Conservation (phyloP, 2,329 filamentous ascomycete species). For the Ilyonectria mors-panacis region DNA sequence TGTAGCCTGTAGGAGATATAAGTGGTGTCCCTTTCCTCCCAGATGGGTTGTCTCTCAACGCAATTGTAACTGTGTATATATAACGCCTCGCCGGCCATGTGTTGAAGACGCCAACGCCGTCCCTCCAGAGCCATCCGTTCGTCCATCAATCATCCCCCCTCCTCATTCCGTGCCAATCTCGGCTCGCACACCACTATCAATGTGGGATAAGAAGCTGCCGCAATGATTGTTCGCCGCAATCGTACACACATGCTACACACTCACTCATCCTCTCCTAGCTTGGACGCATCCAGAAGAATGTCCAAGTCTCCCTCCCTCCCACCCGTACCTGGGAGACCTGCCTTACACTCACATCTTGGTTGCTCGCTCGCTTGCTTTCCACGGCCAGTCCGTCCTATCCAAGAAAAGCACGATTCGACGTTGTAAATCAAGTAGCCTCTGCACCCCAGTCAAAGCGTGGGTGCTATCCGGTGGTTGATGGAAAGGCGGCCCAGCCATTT, state of each 20-base stretch:
- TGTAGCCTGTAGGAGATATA: constrained; percentile 44
- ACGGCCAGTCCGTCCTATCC: constrained; percentile 39
- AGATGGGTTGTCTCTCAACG: constrained; percentile 44
- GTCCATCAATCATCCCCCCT: constrained; percentile 19
- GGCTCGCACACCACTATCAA: constrained; percentile 35
- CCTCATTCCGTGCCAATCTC: constrained; percentile 41
- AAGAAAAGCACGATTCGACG: constrained; percentile 39
- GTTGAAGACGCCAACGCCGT: constrained; percentile 49
- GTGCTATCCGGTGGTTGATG: neutral
- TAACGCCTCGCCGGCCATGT: constrained; percentile 47
- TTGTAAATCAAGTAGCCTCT: constrained; percentile 29
- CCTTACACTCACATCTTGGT: constrained; percentile 24
- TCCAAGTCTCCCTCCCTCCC: constrained; percentile 39
- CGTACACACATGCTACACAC: constrained; percentile 46
- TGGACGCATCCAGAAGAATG: constrained; percentile 46
- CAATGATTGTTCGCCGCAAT: constrained; percentile 37
- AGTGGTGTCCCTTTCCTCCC: constrained; percentile 38
- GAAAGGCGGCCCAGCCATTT: neutral
- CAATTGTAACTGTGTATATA: constrained; percentile 47
- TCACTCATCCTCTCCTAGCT: constrained; percentile 30
- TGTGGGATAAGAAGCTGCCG: constrained; percentile 39
- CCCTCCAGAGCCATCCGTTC: constrained; percentile 40
- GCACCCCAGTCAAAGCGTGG: constrained; percentile 8
- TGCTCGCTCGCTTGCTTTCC: constrained; percentile 20
- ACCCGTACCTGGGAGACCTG: constrained; percentile 25